Conservation (phyloP, 331 rosid species). For the Stylosanthes scabra region DNA sequence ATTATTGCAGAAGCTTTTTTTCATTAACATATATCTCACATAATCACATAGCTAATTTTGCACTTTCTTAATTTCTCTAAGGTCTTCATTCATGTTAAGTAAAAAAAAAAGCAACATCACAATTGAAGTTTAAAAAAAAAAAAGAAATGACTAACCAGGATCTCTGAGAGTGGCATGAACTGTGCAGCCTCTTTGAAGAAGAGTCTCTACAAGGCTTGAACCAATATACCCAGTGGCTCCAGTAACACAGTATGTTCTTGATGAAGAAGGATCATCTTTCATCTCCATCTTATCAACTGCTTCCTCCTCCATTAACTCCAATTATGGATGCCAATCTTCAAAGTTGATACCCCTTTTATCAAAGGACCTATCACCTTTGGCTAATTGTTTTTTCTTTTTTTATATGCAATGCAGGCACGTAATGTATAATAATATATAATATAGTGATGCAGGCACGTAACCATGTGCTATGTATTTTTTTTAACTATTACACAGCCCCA, state of each 20-base stretch:
- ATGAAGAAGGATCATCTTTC: conserved; percentile 2
- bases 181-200: conserved; percentile 61
- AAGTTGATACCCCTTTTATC: background rate
- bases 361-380: background rate
- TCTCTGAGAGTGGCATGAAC: conserved; percentile 77
- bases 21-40: too few species aligned
- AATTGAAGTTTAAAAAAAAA: too few species aligned
- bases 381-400: background rate
- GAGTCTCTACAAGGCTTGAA: conserved; percentile 73
- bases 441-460: background rate
- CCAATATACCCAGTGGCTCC: conserved; percentile 77
- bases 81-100: too few species aligned
- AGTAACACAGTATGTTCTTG: conserved; percentile 61
- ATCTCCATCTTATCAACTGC: background rate
- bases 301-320: conserved; percentile 8
- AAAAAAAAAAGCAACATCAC: too few species aligned
- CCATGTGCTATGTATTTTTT: conserved; percentile 1
- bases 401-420: background rate
- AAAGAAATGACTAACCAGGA: conserved; percentile 38
- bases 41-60: background rate
- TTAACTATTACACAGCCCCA: too few species aligned
- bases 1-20: too few species aligned
- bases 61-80: background rate
- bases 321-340: too few species aligned
- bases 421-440: too few species aligned